Evolutionary conservation across 768 basidiomycete genomes (phyloP).

Genomic region (Floccularia luteovirens): DNA sequence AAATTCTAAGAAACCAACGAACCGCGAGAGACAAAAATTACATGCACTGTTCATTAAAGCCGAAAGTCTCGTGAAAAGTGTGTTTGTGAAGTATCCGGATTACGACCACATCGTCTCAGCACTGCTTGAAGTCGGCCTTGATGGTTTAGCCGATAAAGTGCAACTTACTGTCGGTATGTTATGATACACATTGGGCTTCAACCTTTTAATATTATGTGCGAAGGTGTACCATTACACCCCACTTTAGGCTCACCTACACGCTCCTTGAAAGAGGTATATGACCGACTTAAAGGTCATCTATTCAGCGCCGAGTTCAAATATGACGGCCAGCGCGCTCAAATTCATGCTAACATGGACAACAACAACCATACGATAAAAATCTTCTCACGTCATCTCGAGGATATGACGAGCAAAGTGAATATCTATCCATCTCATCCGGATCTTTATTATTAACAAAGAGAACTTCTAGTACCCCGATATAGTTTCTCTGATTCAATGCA

Average conservation of each 20-base stretch:
- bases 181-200: not conserved
- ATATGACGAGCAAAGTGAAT: conserved; percentile 82
- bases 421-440: conserved; percentile 3
- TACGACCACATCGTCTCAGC: conserved; percentile 63
- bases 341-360: conserved; percentile 42
- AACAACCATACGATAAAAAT: conserved; percentile 41
- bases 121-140: conserved; percentile 53
- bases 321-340: conserved; percentile 82
- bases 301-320: conserved; percentile 91
- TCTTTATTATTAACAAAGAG: conserved; percentile 1
- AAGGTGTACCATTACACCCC: conserved; percentile 76
- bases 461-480: conserved; percentile 73
- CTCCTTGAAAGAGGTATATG: conserved; percentile 79
- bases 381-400: conserved; percentile 86
- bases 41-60: conserved; percentile 40
- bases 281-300: conserved; percentile 50
- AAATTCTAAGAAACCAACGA: conserved; percentile 15
- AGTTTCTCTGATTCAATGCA: conserved; percentile 41
- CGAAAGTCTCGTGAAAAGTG: conserved; percentile 58
- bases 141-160: conserved; percentile 50
- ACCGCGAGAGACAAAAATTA: conserved; percentile 26
- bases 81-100: conserved; percentile 75
- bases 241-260: conserved; percentile 84
- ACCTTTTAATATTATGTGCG: not conserved
- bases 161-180: conserved; percentile 62